phyloP scores from a whole-genome alignment of 1,284 basidiomycete species.

The Sporisorium sorghi region DNA sequence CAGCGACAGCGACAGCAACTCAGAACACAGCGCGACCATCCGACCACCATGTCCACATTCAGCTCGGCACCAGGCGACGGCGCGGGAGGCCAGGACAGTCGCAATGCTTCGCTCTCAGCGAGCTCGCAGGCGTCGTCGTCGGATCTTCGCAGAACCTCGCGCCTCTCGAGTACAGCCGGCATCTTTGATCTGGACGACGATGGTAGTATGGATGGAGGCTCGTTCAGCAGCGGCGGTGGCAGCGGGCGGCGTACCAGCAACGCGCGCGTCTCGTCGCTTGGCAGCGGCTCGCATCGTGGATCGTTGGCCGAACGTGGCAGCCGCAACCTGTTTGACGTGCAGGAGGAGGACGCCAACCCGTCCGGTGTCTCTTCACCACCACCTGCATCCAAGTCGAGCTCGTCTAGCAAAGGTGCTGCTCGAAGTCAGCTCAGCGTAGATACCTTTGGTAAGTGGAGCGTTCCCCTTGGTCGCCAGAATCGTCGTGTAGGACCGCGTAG shows the following conservation, averaged over 20 bases:
- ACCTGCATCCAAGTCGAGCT: conserved; percentile 11
- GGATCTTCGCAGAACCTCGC: conserved; percentile 31
- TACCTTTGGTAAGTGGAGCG: conserved; percentile 34
- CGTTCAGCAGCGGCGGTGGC: conserved; percentile 19
- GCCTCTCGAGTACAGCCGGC: conserved; percentile 54
- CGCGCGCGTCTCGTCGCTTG: conserved; percentile 28
- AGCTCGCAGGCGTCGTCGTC: conserved; percentile 44
- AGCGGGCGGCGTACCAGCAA: conserved; percentile 40
- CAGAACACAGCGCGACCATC: background rate
- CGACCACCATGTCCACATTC: conserved; percentile 27
- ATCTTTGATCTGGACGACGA: conserved; percentile 59
- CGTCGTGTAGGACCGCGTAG: background rate
- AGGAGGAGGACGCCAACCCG: conserved; percentile 31
- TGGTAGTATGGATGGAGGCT: conserved; percentile 21
- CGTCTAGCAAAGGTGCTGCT: conserved; percentile 19
- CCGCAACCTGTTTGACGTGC: conserved; percentile 39
- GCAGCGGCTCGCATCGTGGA: conserved; percentile 30
- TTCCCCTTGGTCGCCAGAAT: background rate
- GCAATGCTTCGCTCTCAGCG: conserved; percentile 35
- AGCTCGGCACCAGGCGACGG: conserved; percentile 35
- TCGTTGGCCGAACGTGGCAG: conserved; percentile 27
- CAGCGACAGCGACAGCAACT: no score
- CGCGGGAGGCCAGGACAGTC: conserved; percentile 23
- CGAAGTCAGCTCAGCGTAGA: conserved; percentile 26
- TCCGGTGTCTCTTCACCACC: conserved; percentile 8